Evolutionary conservation across 2,329 filamentous ascomycete species (phyloP).

Genomic region (Emericellopsis cladophorae): DNA sequence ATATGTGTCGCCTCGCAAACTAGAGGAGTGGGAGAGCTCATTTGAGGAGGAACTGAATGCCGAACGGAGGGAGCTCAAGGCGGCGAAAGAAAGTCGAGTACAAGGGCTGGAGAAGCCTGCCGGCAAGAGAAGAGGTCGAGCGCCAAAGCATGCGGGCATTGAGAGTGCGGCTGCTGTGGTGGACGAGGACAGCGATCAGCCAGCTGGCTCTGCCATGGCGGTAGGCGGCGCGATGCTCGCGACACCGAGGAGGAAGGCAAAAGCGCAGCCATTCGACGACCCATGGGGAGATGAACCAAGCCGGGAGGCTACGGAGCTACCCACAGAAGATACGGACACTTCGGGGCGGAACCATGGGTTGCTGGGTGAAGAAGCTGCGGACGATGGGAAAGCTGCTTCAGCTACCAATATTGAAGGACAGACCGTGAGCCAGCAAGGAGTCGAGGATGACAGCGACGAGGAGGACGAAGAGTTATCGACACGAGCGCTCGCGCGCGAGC

Average conservation of each 20-base stretch:
- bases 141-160: conserved; percentile 4
- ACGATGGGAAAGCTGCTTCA: background rate
- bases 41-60: conserved; percentile 28
- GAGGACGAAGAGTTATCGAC: too few species aligned
- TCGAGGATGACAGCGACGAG: background rate
- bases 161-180: conserved; percentile 16
- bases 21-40: conserved; percentile 45
- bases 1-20: conserved; percentile 41
- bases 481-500: too few species aligned
- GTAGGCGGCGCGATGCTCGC: conserved; percentile 20
- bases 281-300: background rate
- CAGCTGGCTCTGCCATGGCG: conserved; percentile 4
- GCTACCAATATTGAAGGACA: background rate
- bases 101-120: background rate
- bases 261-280: background rate
- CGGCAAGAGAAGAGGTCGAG: conserved; percentile 7
- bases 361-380: too few species aligned
- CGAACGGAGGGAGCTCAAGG: conserved; percentile 13
- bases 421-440: background rate
- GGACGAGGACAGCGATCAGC: conserved; percentile 8
- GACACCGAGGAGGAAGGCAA: conserved; percentile 7
- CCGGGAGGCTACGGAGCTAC: too few species aligned
- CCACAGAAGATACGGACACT: too few species aligned
- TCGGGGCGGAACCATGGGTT: too few species aligned
- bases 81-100: background rate